phyloP scores from a whole-genome alignment of 2,329 filamentous ascomycete species.

The Bipolaris gigantea region DNA sequence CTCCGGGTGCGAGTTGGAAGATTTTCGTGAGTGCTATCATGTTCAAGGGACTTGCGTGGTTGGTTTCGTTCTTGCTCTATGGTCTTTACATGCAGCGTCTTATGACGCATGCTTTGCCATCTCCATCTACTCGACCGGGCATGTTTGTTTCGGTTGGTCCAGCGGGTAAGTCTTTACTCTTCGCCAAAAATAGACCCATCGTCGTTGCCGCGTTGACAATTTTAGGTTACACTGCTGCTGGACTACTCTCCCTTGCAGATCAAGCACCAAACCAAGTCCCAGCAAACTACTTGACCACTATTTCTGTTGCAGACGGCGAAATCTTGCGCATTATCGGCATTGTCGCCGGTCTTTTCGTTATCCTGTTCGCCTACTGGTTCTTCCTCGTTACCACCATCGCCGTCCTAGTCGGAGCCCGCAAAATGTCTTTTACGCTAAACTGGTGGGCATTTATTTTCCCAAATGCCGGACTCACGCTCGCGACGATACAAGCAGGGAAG shows the following conservation, averaged over 20 bases:
- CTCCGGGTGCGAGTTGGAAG: constrained; percentile 47
- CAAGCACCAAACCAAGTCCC: constrained; percentile 44
- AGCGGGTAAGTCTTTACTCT: constrained; percentile 40
- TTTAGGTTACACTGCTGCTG: constrained; percentile 43
- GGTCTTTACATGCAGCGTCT: constrained; percentile 71
- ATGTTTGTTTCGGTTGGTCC: constrained; percentile 58
- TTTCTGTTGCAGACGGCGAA: constrained; percentile 38
- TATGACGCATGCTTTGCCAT: constrained; percentile 61
- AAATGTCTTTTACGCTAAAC: constrained; percentile 45
- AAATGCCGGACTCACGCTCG: constrained; percentile 64
- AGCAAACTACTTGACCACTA: constrained; percentile 39
- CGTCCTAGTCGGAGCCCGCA: constrained; percentile 43
- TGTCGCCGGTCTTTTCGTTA: constrained; percentile 51
- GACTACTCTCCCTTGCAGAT: constrained; percentile 52
- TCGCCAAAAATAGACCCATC: constrained; percentile 57
- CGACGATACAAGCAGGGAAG: constrained; percentile 60
- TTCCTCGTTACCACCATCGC: constrained; percentile 50
- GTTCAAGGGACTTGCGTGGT: constrained; percentile 69
- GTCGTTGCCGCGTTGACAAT: constrained; percentile 57
- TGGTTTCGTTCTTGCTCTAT: constrained; percentile 68
- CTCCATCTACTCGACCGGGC: constrained; percentile 46
- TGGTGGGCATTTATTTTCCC: constrained; percentile 68
- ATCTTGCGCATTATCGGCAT: constrained; percentile 49
- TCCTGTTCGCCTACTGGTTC: constrained; percentile 56
- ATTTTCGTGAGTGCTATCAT: constrained; percentile 64